A percentile compares a stretch with the other conserved stretches of the same genome.
Conservation (phyloP, 1,284 basidiomycete genomes). For the Ganoderma sp. region DNA sequence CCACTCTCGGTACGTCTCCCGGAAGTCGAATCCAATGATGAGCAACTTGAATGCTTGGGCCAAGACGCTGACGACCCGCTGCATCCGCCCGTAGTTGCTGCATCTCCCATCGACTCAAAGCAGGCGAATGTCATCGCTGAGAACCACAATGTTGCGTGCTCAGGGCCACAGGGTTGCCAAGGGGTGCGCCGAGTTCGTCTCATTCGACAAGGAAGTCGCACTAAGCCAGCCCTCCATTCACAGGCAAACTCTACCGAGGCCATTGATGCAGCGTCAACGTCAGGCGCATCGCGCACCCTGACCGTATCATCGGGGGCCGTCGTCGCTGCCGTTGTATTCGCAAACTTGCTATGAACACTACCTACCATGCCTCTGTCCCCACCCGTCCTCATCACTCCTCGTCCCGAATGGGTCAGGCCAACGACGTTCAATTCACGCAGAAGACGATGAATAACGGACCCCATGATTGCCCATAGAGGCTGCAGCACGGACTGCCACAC, state of each 20-base stretch:
- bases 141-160: constrained; percentile 26
- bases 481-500: constrained; percentile 28
- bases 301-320: constrained; percentile 7
- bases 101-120: constrained; percentile 27
- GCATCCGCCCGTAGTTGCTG: constrained; percentile 11
- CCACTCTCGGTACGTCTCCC: constrained; percentile 22
- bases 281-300: constrained; percentile 17
- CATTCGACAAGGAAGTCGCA: too few species aligned
- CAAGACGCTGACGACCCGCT: not conserved
- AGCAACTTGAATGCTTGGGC: too few species aligned
- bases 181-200: constrained; percentile 10
- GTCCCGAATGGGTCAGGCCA: not conserved
- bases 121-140: constrained; percentile 29
- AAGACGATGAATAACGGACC: not conserved
- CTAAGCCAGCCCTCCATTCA: not conserved
- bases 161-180: constrained; percentile 26
- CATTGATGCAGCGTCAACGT: constrained; percentile 10
- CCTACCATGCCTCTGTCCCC: too few species aligned
- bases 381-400: not conserved
- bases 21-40: not conserved
- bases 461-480: constrained; percentile 26
- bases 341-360: constrained; percentile 16
- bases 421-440: not conserved
- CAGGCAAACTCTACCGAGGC: constrained; percentile 20
- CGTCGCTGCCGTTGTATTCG: constrained; percentile 15